Percentiles rank a stretch among this genome's conserved stretches.
Conservation (phyloP, 2,329 filamentous ascomycete genomes). For the Aspergillus bombycis region DNA sequence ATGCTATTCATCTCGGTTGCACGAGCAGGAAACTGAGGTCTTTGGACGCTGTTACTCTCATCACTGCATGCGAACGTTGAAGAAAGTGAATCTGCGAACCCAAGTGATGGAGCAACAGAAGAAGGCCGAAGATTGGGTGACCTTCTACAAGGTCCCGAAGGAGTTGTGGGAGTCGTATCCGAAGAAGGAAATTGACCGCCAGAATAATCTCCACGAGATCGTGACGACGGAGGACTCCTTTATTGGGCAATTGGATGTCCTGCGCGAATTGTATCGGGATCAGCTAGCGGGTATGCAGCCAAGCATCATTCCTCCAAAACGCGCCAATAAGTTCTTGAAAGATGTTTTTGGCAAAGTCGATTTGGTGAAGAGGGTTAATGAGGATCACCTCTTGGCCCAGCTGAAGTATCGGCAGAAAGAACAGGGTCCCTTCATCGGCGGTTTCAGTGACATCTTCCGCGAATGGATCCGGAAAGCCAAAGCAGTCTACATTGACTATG, state of each 20-base stretch:
- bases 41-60: slow-evolving; percentile 86
- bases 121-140: slow-evolving; percentile 81
- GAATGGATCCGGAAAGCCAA: slow-evolving; percentile 98
- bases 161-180: slow-evolving; percentile 71
- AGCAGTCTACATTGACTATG: slow-evolving; percentile 87
- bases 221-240: slow-evolving; percentile 90
- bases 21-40: slow-evolving; percentile 62
- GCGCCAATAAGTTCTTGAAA: slow-evolving; percentile 75
- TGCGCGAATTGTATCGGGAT: slow-evolving; percentile 84
- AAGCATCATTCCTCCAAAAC: slow-evolving; percentile 77
- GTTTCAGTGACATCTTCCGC: slow-evolving; percentile 95
- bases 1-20: slow-evolving; percentile 85
- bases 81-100: slow-evolving; percentile 86
- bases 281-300: slow-evolving; percentile 73
- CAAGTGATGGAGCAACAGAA: slow-evolving; percentile 69
- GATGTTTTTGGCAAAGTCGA: slow-evolving; percentile 92
- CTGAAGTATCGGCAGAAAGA: slow-evolving; percentile 96
- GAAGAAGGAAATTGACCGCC: slow-evolving; percentile 87
- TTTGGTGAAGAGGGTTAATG: slow-evolving; percentile 84
- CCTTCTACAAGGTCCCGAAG: slow-evolving; percentile 82
- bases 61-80: slow-evolving; percentile 90
- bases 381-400: slow-evolving; percentile 87
- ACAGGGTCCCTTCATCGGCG: slow-evolving; percentile 90
- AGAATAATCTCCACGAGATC: slow-evolving; percentile 94
- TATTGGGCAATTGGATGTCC: slow-evolving; percentile 84